Evolutionary conservation across 2,329 filamentous ascomycete species (phyloP), one percentile per base, ranked within the genome.

Genomic region (Paracamarosporium sp.): DNA sequence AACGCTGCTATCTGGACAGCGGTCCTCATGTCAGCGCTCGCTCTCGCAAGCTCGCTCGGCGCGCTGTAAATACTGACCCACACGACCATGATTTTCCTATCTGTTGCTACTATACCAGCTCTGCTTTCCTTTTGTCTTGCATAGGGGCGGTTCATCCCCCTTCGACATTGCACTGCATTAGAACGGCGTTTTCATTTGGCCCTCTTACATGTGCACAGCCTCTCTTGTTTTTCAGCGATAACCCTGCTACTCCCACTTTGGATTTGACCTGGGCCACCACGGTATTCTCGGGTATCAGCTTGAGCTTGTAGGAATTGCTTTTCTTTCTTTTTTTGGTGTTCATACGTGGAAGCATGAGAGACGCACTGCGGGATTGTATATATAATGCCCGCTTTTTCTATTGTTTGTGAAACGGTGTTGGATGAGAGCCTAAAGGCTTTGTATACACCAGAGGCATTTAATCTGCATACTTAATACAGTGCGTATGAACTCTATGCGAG

Each of bases 131-230:
- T 40, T 41, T 41, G 36, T 31, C 25, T 24, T 28, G 36, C 36
- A 31, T 41, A 4, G 24, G 48, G 48, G 36, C 24, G 27, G 17
- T 41, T 15, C 48, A 30, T 41, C 35, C 35, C 25, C 36, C n/a
- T 43, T 36, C 35, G 3, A 43, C 48, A 41, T 43, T 50, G 47
- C 47, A 43, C 48, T 51, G 48, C 48, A 51, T 51, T 51, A 51
- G 48, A 51, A 22, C 4, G 48, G 48, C 48, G 48, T 51, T 51
- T 27, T 43, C 28, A 6, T 17, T 24, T 51, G 35, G 33, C 47
- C 9, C 15, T 35, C 27, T 11, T 40, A 31, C 3, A n/a, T 33
- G 35, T n/a, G 12, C 27, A 36, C 31, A 6, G 36, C 30, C 28
- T 50, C 6, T 30, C 22, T n/a, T 30, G 24, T 28, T 50, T 51